Evolutionary conservation across 1,284 basidiomycete genomes (phyloP).

Genomic region (Peniophora sp.): DNA sequence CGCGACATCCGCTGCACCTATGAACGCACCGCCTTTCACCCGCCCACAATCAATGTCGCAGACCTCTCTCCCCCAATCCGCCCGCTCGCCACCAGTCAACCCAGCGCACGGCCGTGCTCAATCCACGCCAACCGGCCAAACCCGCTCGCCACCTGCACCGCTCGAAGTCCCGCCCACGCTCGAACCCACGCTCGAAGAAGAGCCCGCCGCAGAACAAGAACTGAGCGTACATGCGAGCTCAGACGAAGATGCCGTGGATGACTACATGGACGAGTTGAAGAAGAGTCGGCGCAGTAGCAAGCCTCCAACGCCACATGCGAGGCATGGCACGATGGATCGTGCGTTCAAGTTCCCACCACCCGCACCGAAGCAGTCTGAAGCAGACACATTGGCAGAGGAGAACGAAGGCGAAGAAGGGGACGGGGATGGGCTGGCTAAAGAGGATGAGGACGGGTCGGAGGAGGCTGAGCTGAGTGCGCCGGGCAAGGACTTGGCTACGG

Average conservation of each 20-base stretch:
- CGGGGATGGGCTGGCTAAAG: background rate
- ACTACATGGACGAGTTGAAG: constrained; percentile 27
- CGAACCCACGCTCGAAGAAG: constrained; percentile 42
- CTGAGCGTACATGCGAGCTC: too few relatives aligned
- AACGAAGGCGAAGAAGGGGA: constrained; percentile 1
- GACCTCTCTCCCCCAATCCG: constrained; percentile 33
- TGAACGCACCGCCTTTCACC: constrained; percentile 35
- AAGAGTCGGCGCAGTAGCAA: constrained; percentile 6
- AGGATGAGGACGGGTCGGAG: constrained; percentile 9
- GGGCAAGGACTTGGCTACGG: constrained; percentile 21
- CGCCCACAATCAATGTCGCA: constrained; percentile 76
- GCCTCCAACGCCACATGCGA: constrained; percentile 16
- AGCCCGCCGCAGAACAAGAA: constrained; percentile 20
- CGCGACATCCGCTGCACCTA: constrained; percentile 40
- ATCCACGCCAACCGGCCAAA: constrained; percentile 33
- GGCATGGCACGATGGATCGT: constrained; percentile 66
- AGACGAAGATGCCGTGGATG: constrained; percentile 7
- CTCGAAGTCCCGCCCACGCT: constrained; percentile 20
- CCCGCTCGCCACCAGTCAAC: constrained; percentile 22
- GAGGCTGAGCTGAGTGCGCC: constrained; percentile 20
- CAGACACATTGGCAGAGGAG: background rate
- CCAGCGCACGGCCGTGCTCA: constrained; percentile 33
- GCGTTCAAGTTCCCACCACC: constrained; percentile 68
- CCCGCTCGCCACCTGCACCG: constrained; percentile 23
- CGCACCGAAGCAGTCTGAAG: constrained; percentile 14